Evolutionary conservation across 2,329 filamentous ascomycete genomes (phyloP).

Genomic region (Alternaria hordeiaustralica): DNA sequence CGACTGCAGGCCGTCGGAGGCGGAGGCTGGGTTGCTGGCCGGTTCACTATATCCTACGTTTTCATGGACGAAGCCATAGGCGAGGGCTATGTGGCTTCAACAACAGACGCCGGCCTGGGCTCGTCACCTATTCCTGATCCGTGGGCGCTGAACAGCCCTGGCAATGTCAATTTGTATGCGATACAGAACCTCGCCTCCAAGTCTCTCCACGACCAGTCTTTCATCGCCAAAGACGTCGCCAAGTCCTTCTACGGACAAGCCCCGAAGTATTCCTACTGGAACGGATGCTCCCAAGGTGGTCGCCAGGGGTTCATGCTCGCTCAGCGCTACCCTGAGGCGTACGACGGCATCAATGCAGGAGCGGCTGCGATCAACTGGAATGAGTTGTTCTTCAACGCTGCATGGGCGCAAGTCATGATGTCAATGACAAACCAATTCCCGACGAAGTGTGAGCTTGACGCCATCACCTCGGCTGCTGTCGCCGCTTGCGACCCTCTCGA

Average conservation of each 20-base stretch:
- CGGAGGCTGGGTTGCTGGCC: conserved; percentile 31
- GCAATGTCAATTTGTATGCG: conserved; percentile 28
- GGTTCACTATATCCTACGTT: conserved; percentile 10
- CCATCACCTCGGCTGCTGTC: conserved; percentile 23
- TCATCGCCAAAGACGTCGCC: conserved; percentile 24
- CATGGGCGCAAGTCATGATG: conserved; percentile 34
- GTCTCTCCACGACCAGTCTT: conserved; percentile 39
- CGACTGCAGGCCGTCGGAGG: conserved; percentile 25
- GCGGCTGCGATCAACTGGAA: conserved; percentile 35
- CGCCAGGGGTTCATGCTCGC: conserved; percentile 41
- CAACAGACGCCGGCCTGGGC: conserved; percentile 32
- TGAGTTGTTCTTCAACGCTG: conserved; percentile 9
- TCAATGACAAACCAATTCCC: conserved; percentile 15
- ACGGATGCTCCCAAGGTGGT: conserved; percentile 45
- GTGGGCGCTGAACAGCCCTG: conserved; percentile 28
- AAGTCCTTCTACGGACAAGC: conserved; percentile 37
- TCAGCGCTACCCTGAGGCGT: conserved; percentile 39
- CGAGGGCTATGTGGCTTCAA: conserved; percentile 30
- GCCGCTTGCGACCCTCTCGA: conserved; percentile 32
- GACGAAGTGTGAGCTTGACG: conserved; percentile 32
- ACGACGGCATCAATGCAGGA: conserved; percentile 39
- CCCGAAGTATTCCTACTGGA: conserved; percentile 41
- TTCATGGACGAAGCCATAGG: conserved; percentile 24
- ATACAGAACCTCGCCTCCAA: conserved; percentile 46
- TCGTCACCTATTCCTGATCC: background rate